Percentiles rank a stretch among this genome's conserved stretches.
Evolutionary conservation across 495 filamentous ascomycete genomes (phyloP).

Genomic region (Tuber borchii): DNA sequence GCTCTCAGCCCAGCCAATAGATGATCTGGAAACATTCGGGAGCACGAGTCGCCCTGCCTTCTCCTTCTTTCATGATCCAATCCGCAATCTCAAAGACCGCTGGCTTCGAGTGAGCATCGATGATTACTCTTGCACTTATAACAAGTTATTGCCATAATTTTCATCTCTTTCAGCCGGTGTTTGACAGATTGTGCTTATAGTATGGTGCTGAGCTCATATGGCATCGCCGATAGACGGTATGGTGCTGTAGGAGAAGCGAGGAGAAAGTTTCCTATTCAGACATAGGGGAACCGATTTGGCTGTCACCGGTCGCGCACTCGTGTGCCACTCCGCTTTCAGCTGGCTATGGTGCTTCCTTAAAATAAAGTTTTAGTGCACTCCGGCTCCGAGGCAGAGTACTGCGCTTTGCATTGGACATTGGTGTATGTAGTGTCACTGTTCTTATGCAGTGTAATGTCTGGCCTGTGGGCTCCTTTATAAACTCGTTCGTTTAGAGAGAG

Average conservation of each 20-base stretch:
- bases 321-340: not conserved
- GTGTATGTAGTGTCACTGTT: not conserved
- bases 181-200: not conserved
- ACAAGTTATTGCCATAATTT: not conserved
- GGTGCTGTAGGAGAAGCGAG: not conserved
- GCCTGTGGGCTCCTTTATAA: not conserved
- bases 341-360: not conserved
- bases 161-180: not conserved
- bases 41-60: not conserved
- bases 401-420: not conserved
- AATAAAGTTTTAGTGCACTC: not conserved
- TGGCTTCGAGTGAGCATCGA: not conserved
- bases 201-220: not conserved
- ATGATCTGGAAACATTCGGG: not conserved
- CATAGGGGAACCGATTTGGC: not conserved
- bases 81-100: not conserved
- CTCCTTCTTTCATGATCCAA: not conserved
- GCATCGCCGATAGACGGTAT: not conserved
- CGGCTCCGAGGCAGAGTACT: not conserved
- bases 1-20: not conserved
- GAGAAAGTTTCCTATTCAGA: not conserved
- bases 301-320: not conserved
- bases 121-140: not conserved
- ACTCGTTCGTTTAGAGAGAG: not conserved
- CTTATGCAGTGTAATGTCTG: not conserved